Evolutionary conservation across 2,329 filamentous ascomycete genomes (phyloP), one percentile per base, ranked within the genome.

Genomic region (Sporothrix inflata): DNA sequence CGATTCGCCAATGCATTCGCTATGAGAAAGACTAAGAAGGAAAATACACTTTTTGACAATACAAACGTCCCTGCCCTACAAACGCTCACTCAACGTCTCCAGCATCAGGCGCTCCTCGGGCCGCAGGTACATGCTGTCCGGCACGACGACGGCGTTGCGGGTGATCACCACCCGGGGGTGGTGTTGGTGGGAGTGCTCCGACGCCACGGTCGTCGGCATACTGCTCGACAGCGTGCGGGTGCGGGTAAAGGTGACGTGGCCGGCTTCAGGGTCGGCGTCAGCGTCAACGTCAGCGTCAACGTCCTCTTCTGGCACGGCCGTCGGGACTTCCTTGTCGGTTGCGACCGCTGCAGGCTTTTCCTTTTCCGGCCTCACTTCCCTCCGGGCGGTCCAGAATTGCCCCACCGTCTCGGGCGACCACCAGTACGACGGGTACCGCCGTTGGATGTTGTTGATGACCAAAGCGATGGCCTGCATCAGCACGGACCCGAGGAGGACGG

Each of bases 371-470:
- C 63, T 38, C 53, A n/a, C 49, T 16, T 11, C 40, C 3, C 40
- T 38, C 7, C n/a, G n/a, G n/a, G 16, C 24, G 1, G 34, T 27
- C 73, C 73, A 75, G 45, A 76, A 76, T 67, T 70, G 53, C 0
- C 78, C 79, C n/a, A 77, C 78, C 61, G 81, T 78, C 40, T 77
- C 79, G 0, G 86, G 83, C 1, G 87, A 87, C 89, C 89, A 93
- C 91, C 91, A 94, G 78, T 92, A 93, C 1, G 87, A 75, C 0
- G 92, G 92, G 74, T 88, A 94, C 21, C 84, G 83, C 9, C 90
- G 83, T 77, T 91, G 87, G 2, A 93, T 81, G 74, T 94, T 94
- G 77, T 93, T 93, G 73, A 93, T 76, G 6, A 92, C 40, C 67
- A 92, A 80, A 0, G 91, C 91, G 1, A 88, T 85, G 1, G 76